Evolutionary conservation across 2,329 filamentous ascomycete genomes (phyloP).

Genomic region (Purpureocillium takamizusanense): DNA sequence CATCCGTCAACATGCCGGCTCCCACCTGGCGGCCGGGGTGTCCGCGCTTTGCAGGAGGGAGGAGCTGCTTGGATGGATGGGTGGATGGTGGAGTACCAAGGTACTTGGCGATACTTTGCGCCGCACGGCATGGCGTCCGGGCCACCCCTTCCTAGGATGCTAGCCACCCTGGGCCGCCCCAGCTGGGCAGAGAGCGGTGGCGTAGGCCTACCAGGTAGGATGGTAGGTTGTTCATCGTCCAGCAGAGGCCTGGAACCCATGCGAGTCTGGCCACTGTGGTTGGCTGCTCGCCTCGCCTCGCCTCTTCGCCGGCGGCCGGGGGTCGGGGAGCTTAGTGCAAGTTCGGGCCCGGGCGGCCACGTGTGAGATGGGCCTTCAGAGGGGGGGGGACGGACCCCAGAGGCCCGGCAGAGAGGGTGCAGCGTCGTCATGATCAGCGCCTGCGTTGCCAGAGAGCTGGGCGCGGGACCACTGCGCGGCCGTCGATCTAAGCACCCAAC

Average conservation of each 20-base stretch:
- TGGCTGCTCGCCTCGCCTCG: not conserved
- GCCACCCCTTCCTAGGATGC: no score
- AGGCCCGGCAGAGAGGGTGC: not conserved
- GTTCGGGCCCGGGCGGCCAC: slow-evolving; percentile 11
- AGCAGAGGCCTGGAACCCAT: slow-evolving; percentile 1
- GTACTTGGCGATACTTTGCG: not conserved
- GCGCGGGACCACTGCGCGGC: no score
- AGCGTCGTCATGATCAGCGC: not conserved
- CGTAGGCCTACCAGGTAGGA: no score
- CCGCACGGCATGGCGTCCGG: not conserved
- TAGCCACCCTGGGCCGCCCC: not conserved
- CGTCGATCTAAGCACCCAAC: no score
- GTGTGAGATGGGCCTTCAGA: slow-evolving; percentile 5
- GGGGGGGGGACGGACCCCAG: not conserved
- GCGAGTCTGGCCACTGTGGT: not conserved
- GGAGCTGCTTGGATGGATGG: no score
- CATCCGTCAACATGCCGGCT: not conserved
- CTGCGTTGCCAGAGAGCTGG: no score
- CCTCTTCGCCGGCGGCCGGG: slow-evolving; percentile 1
- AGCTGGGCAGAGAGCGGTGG: not conserved
- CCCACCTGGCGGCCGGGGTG: not conserved
- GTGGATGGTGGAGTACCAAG: no score
- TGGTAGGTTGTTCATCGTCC: not conserved
- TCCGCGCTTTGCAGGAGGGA: no score
- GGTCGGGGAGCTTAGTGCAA: slow-evolving; percentile 9